Conservation (phyloP, 2,329 filamentous ascomycete genomes). For the Scytalidium sp. region DNA sequence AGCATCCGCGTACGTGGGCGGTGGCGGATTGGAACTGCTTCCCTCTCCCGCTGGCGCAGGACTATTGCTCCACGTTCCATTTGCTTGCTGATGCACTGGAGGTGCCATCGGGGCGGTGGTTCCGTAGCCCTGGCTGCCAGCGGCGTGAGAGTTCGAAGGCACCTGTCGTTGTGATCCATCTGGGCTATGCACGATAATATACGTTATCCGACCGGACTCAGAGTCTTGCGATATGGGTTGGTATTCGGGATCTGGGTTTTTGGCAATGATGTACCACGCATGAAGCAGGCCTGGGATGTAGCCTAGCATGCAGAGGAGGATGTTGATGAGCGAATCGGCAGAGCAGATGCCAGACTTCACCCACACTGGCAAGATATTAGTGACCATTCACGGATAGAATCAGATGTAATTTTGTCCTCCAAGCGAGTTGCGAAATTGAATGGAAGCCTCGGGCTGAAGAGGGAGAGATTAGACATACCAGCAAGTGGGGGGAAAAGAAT, state of each 20-base stretch:
- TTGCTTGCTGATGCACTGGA: conserved; percentile 29
- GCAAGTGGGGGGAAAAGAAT: conserved; percentile 64
- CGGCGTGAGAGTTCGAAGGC: conserved; percentile 18
- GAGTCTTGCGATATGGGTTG: conserved; percentile 56
- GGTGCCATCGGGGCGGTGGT: conserved; percentile 29
- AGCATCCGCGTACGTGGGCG: conserved; percentile 87
- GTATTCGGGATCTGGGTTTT: conserved; percentile 78
- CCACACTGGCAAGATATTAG: conserved; percentile 67
- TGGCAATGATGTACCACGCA: conserved; percentile 96
- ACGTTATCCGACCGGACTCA: conserved; percentile 62
- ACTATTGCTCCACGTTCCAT: conserved; percentile 28
- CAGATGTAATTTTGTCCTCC: too few species aligned
- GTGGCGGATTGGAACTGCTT: conserved; percentile 48
- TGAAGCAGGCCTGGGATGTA: conserved; percentile 87
- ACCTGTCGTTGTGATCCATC: conserved; percentile 28
- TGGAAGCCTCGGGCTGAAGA: not conserved
- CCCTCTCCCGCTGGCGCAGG: conserved; percentile 38
- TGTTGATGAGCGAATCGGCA: conserved; percentile 91
- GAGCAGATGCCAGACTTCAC: conserved; percentile 93
- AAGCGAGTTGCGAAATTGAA: too few species aligned
- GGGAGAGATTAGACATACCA: conserved; percentile 40
- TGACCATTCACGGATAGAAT: not conserved
- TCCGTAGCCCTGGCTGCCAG: conserved; percentile 20
- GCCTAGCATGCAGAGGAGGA: conserved; percentile 79
- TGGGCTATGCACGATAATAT: conserved; percentile 68